Base-by-base conservation (phyloP, 176 grass and related monocot genomes). In the Poa pratensis region DNA sequence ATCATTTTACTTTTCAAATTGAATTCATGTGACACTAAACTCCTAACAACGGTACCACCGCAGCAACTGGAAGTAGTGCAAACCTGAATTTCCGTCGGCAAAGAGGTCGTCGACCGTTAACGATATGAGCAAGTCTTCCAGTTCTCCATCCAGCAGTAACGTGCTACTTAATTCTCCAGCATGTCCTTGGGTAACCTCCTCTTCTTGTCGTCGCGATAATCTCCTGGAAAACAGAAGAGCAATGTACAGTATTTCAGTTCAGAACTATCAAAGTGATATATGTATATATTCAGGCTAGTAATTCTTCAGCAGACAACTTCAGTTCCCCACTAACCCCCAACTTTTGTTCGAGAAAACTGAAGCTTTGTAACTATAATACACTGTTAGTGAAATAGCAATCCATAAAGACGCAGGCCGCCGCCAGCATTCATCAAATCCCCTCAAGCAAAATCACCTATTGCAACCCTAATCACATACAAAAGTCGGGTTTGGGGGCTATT, bases 201-300 rank as follows among this genome's bases (percentile, higher is more conserved):
- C 72, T 75, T 75, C 48, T 75, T 75, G 28, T 75, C 72, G 26
- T 75, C 26, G 4, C 72, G 72, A 12, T 11, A 32, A 19, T 75
- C 72, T 20, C 24, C 72, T 75, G 46, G 72, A 32, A 75, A 74
- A 32, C 49, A 17, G 49, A 5, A 26, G 69, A 26, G 69, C 3
- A 48, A 73, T 73, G 12, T 4, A 0, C 42, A 48, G 7, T 26
- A 9, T 7, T 26, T 15, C 40, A 51, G 46, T 74, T 9, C 3
- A 73, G 45, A 51, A 28, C 24, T 7, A 19, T 75, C 24, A 75
- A 32, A 10, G 24, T 5, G 42, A 73, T 28, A 2, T 49, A 49
- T 49, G 35, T 30, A 42, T 42, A 42, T 46, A 46, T 13, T 17
- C 49, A 51, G 49, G 14, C 22, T 34, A 32, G 2, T 65, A 17